Evolutionary conservation across 1,284 basidiomycete species (phyloP).

Genomic region (Cutaneotrichosporon sp.): DNA sequence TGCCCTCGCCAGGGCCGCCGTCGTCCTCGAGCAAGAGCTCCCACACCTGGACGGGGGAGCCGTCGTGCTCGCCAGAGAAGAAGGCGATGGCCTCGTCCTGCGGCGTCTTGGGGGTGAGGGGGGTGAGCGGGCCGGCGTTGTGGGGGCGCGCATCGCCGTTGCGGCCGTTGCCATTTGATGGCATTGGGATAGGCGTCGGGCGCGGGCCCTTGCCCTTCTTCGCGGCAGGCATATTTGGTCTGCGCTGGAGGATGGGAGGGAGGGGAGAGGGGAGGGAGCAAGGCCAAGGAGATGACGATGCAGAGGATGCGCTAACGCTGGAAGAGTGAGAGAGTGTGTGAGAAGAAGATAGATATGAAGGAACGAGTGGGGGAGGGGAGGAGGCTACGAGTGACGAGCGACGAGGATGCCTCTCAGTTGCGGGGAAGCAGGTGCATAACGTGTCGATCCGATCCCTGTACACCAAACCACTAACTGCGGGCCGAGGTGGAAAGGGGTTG

Average conservation of each 20-base stretch:
- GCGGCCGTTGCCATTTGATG: background rate
- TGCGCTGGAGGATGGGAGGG: background rate
- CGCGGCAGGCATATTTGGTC: slow-evolving; percentile 9
- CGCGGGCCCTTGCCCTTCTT: slow-evolving; percentile 13
- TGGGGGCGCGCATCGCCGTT: background rate
- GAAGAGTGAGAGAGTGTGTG: background rate
- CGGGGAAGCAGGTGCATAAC: too few species aligned
- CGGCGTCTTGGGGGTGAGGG: slow-evolving; percentile 71
- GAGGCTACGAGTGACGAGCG: background rate
- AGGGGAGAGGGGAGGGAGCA: too few species aligned
- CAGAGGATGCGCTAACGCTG: background rate
- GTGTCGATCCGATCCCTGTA: too few species aligned
- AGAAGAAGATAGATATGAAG: background rate
- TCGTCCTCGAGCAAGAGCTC: slow-evolving; percentile 82
- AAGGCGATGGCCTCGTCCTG: slow-evolving; percentile 88
- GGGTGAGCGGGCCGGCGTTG: slow-evolving; percentile 14
- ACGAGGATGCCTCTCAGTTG: too few species aligned
- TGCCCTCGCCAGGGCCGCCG: slow-evolving; percentile 81
- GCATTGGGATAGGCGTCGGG: slow-evolving; percentile 16
- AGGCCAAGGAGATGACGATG: background rate
- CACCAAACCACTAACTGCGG: too few species aligned
- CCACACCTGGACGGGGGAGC: slow-evolving; percentile 73
- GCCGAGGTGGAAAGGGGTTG: too few species aligned
- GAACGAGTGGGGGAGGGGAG: background rate
- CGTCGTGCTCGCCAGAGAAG: slow-evolving; percentile 63